Conservation (phyloP, 1,139 yeast species). For the Pichiaceae sp. region DNA sequence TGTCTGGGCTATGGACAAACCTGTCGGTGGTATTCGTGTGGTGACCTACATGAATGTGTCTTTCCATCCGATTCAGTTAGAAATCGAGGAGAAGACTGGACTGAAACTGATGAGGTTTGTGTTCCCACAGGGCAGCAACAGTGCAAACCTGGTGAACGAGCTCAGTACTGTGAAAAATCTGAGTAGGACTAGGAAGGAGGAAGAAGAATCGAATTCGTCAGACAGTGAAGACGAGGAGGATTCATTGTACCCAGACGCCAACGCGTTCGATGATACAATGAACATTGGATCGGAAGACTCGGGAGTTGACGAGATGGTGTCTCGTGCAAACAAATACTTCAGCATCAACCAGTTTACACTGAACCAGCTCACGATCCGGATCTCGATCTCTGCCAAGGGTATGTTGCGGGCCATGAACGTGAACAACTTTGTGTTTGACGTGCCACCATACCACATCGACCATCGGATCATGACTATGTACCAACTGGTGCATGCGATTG, state of each 20-base stretch:
- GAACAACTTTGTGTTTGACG: slow-evolving; percentile 41
- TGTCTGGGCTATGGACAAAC: slow-evolving; percentile 56
- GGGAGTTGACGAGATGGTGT: slow-evolving; percentile 42
- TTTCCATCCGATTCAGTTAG: slow-evolving; percentile 47
- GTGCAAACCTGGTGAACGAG: neutral
- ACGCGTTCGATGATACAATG: slow-evolving; percentile 10
- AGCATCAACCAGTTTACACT: slow-evolving; percentile 44
- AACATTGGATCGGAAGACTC: neutral
- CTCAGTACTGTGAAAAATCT: neutral
- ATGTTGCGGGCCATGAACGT: slow-evolving; percentile 52
- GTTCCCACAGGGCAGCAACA: slow-evolving; percentile 28
- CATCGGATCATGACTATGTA: slow-evolving; percentile 43
- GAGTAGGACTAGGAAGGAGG: neutral
- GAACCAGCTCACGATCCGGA: slow-evolving; percentile 38
- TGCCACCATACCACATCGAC: slow-evolving; percentile 44
- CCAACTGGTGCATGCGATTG: slow-evolving; percentile 45
- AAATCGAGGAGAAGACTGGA: slow-evolving; percentile 56
- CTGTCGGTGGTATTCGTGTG: slow-evolving; percentile 62
- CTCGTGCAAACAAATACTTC: slow-evolving; percentile 49
- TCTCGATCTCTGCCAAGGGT: slow-evolving; percentile 56
- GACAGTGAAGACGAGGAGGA: slow-evolving; percentile 2
- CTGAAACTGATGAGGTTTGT: slow-evolving; percentile 45
- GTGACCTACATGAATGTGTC: slow-evolving; percentile 45
- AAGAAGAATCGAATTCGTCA: neutral
- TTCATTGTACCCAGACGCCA: slow-evolving; percentile 3